Base-by-base conservation (phyloP, 495 filamentous ascomycete species). In the Aspergillus baeticus region DNA sequence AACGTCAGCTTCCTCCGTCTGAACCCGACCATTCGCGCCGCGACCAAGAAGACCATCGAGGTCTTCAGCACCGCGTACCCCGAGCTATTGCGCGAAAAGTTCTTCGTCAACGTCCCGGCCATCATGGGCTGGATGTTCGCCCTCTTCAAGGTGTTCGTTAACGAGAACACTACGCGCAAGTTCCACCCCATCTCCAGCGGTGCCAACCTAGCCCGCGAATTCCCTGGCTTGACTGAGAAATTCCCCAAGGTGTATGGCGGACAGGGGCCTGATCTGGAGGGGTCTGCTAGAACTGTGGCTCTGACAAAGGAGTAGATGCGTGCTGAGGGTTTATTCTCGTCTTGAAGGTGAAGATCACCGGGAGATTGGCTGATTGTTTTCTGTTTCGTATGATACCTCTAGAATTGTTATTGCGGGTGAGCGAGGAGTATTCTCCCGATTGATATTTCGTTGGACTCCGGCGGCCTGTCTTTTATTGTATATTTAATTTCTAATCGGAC, bases 41-140 rank as follows among this genome's bases (percentile, higher is more conserved):
- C 89, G 14, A 85, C 84, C 58, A 85, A 83, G 69, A 84, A 91
- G 75, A 89, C 87, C 35, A 92, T 96, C 67, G 80, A 87, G 26
- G 78, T 87, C 18, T 89, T 96, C 71, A 74, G 79, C 41, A 83
- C 81, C 46, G 85, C 87, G 47, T 96, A 96, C 75, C 92, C 92
- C 0, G 92, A 96, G 75, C 82, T 94, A 18, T 79, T 96, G 26
- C 85, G 86, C 52, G 82, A 91, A 70, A 96, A 96, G 77, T 94
- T 88, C 81, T 96, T 96, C 65, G 87, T 96, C 73, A 96, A 96
- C 56, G 89, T 96, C 6, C 91, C 92, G 0, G 68, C 83, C 49
- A 75, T 96, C 63, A 96, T 95, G 91, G 87, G 87, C 43, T 96
- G 91, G 83, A 79, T 96, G 67, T 96, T 87, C 66, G 71, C 71